Conservation (phyloP, 1,139 yeast species). For the Nadsonia starkeyi-henricii region DNA sequence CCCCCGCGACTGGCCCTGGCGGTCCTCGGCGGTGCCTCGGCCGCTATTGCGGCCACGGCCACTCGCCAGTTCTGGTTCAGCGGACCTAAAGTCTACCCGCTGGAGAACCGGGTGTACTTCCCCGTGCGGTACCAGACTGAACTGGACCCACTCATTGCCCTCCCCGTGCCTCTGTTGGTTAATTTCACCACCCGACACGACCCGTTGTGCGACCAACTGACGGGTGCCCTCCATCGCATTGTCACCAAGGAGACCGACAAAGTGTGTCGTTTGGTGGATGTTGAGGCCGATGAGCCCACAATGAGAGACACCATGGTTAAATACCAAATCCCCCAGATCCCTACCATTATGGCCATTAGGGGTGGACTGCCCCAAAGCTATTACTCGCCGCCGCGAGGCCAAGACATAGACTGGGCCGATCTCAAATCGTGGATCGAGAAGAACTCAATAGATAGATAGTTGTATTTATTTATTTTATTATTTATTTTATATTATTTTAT, state of each 20-base stretch:
- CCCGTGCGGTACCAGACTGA: constrained; percentile 35
- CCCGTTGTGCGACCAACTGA: constrained; percentile 44
- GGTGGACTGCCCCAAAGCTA: constrained; percentile 50
- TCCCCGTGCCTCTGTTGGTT: constrained; percentile 44
- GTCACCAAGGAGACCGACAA: constrained; percentile 38
- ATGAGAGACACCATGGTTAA: constrained; percentile 44
- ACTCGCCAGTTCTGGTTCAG: not conserved
- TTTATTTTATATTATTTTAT: not conserved
- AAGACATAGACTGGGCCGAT: constrained; percentile 38
- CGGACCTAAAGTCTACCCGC: not conserved
- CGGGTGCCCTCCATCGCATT: constrained; percentile 46
- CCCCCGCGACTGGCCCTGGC: not conserved
- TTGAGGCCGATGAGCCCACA: constrained; percentile 53
- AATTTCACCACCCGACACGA: constrained; percentile 66
- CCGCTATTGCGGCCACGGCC: not conserved
- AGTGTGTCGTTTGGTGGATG: constrained; percentile 49
- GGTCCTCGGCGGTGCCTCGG: not conserved
- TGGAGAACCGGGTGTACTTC: not conserved
- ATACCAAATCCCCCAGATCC: constrained; percentile 47
- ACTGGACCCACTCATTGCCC: constrained; percentile 39
- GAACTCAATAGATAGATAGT: constrained; percentile 21
- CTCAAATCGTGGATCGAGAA: constrained; percentile 44
- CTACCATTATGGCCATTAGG: constrained; percentile 51
- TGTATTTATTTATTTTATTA: too few relatives aligned
- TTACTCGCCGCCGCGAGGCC: constrained; percentile 28